Evolutionary conservation across 208 protist genomes (phyloP).

Genomic region (Trichomonas gallinae): DNA sequence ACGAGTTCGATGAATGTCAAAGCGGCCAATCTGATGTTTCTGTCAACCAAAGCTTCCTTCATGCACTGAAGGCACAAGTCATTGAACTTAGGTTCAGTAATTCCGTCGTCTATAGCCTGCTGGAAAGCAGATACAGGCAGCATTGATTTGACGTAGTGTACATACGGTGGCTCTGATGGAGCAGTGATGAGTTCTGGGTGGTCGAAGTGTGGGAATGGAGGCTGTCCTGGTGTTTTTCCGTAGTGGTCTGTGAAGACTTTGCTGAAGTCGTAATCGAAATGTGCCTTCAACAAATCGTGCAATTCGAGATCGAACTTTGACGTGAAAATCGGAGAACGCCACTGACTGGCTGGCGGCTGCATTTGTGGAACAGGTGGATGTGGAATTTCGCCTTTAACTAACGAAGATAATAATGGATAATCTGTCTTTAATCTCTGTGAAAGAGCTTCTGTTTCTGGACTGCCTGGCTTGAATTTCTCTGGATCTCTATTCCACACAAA

Average conservation of each 20-base stretch:
- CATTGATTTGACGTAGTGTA: not conserved
- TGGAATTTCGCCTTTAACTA: constrained; percentile 3
- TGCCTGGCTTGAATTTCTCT: not conserved
- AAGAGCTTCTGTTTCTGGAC: not conserved
- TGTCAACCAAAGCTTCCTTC: not conserved
- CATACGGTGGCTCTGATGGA: not conserved
- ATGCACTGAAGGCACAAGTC: not conserved
- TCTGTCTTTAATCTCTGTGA: not conserved
- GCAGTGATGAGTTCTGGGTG: not conserved
- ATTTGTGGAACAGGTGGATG: not conserved
- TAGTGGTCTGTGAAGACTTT: not conserved
- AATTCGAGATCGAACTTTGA: not conserved
- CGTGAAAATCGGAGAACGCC: constrained; percentile 1
- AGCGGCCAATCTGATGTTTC: not conserved
- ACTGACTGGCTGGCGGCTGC: not conserved
- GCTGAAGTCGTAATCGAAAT: not conserved
- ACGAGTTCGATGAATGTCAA: constrained; percentile 6
- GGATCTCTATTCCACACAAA: constrained; percentile 9
- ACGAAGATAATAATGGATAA: not conserved
- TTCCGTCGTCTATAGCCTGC: not conserved
- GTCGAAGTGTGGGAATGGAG: not conserved
- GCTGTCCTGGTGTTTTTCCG: not conserved
- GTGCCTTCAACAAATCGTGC: not conserved
- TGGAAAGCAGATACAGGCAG: not conserved
- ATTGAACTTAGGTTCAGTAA: not conserved